phyloP scores from a whole-genome alignment of 352 stramenopile species.

The Elongisporangium anandrum region DNA sequence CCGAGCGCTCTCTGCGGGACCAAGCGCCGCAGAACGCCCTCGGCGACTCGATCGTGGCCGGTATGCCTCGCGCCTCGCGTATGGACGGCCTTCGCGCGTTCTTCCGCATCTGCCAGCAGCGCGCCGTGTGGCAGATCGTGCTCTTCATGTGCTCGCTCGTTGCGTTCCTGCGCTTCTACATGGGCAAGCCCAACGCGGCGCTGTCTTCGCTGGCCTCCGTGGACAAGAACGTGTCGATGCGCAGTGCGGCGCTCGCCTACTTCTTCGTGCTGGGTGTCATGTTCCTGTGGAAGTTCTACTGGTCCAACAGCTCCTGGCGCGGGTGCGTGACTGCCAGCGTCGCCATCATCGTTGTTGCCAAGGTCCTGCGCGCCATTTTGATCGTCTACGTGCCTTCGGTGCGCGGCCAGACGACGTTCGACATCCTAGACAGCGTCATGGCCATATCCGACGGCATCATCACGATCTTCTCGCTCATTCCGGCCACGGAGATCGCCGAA shows the following conservation, averaged over 20 bases:
- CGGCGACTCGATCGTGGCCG: slow-evolving; percentile 20
- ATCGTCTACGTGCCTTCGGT: slow-evolving; percentile 47
- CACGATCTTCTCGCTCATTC: slow-evolving; percentile 14
- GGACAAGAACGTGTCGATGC: slow-evolving; percentile 34
- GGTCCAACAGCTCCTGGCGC: slow-evolving; percentile 39
- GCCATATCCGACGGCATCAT: slow-evolving; percentile 58
- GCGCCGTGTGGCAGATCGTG: slow-evolving; percentile 73
- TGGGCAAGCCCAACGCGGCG: slow-evolving; percentile 34
- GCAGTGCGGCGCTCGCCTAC: slow-evolving; percentile 48
- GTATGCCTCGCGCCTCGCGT: slow-evolving; percentile 10
- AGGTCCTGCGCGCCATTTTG: slow-evolving; percentile 52
- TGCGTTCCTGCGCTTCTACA: slow-evolving; percentile 49
- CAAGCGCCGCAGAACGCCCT: slow-evolving; percentile 16
- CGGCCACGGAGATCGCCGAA: slow-evolving; percentile 60
- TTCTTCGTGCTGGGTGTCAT: slow-evolving; percentile 46
- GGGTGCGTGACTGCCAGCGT: slow-evolving; percentile 32
- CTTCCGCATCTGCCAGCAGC: slow-evolving; percentile 69
- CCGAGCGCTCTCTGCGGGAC: slow-evolving; percentile 33
- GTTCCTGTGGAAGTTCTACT: slow-evolving; percentile 49
- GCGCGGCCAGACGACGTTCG: slow-evolving; percentile 40
- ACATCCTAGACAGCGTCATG: slow-evolving; percentile 42
- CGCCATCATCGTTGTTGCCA: slow-evolving; percentile 30
- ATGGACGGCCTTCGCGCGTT: slow-evolving; percentile 28
- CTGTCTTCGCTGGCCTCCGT: slow-evolving; percentile 28
- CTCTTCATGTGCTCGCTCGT: slow-evolving; percentile 60